Evolutionary conservation across 2,329 filamentous ascomycete genomes (phyloP).

Genomic region (Aspergillus latus): DNA sequence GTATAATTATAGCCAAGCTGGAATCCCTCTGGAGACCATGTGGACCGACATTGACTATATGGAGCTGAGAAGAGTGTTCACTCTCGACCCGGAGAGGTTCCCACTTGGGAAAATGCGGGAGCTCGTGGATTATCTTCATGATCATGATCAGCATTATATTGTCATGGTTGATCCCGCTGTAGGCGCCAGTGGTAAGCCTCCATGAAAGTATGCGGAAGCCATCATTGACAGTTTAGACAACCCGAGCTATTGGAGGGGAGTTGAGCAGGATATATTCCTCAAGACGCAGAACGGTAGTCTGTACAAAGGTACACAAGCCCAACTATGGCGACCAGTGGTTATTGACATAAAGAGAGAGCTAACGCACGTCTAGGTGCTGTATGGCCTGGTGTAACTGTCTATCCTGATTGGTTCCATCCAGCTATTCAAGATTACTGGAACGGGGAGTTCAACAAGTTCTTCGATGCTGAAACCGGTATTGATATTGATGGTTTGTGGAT

Average conservation of each 20-base stretch:
- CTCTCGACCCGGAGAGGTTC: slow-evolving; percentile 41
- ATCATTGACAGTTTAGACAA: slow-evolving; percentile 43
- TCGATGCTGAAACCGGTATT: slow-evolving; percentile 62
- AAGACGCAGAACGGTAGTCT: slow-evolving; percentile 55
- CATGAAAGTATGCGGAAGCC: not conserved
- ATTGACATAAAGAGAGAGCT: not conserved
- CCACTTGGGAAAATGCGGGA: slow-evolving; percentile 56
- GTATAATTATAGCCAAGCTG: slow-evolving; percentile 44
- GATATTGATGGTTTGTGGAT: slow-evolving; percentile 79
- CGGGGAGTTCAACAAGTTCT: slow-evolving; percentile 65
- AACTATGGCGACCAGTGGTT: not conserved
- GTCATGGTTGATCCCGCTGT: slow-evolving; percentile 71
- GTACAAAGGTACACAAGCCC: slow-evolving; percentile 43
- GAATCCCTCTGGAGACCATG: slow-evolving; percentile 47
- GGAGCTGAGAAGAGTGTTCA: slow-evolving; percentile 40
- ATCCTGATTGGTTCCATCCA: slow-evolving; percentile 74
- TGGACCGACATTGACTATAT: slow-evolving; percentile 50
- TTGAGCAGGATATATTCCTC: slow-evolving; percentile 57
- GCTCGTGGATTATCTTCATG: slow-evolving; percentile 66
- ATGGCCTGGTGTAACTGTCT: slow-evolving; percentile 72
- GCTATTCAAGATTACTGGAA: slow-evolving; percentile 69
- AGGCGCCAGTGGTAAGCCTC: slow-evolving; percentile 32
- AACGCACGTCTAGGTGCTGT: slow-evolving; percentile 57
- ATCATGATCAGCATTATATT: slow-evolving; percentile 67
- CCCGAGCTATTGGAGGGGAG: slow-evolving; percentile 60